phyloP scores from a whole-genome alignment of 306 rosid species.

The Crotalaria pallida region DNA sequence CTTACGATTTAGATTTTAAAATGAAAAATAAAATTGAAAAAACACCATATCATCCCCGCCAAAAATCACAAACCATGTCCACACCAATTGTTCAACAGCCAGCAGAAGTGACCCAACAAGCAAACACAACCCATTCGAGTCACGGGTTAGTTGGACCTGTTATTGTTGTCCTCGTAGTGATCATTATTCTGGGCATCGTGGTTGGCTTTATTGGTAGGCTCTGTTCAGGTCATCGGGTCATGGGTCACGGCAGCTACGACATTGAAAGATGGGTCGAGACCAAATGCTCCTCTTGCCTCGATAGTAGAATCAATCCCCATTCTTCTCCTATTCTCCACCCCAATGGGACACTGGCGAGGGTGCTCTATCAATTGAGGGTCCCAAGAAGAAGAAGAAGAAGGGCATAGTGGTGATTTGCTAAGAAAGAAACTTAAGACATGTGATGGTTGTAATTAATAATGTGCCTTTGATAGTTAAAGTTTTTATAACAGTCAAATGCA shows the following conservation, averaged over 20 bases:
- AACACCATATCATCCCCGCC: too few species aligned
- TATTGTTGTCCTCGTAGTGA: slow-evolving; percentile 65
- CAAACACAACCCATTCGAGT: slow-evolving; percentile 45
- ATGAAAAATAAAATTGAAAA: too few species aligned
- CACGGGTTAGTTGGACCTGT: slow-evolving; percentile 79
- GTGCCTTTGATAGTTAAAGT: too few species aligned
- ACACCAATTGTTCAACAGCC: slow-evolving; percentile 38
- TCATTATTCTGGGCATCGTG: slow-evolving; percentile 61
- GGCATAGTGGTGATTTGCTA: slow-evolving; percentile 5
- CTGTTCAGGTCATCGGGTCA: slow-evolving; percentile 75
- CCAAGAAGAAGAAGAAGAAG: slow-evolving; percentile 38
- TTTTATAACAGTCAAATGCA: too few species aligned
- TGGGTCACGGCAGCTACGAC: slow-evolving; percentile 63
- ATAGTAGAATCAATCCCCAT: slow-evolving; percentile 46
- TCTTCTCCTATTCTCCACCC: slow-evolving; percentile 11
- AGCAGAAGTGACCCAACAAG: slow-evolving; percentile 38
- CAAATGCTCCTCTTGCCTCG: slow-evolving; percentile 78
- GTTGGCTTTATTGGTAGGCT: slow-evolving; percentile 82
- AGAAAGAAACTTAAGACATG: too few species aligned
- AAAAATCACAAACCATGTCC: too few species aligned
- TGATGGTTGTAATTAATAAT: too few species aligned
- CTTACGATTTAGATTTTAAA: too few species aligned
- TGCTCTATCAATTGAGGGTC: slow-evolving; percentile 12
- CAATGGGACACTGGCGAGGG: not conserved
- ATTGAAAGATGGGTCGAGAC: slow-evolving; percentile 72